Evolutionary conservation across 1,284 basidiomycete species (phyloP), one percentile per base, ranked within the genome.

Genomic region (Cutaneotrichosporon curvatum): DNA sequence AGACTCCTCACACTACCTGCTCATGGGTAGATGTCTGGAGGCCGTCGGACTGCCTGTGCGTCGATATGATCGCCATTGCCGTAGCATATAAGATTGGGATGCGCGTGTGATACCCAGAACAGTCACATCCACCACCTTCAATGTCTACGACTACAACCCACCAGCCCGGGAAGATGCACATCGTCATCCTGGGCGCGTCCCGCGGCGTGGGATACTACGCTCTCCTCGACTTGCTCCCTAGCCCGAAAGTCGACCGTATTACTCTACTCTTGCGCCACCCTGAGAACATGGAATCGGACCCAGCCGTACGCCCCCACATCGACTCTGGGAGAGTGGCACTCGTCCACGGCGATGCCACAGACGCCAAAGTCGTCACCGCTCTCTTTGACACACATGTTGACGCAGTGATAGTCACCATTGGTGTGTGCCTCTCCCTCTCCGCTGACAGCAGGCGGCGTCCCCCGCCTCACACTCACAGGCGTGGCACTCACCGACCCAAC

Each of bases 331-430:
- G 56, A 18, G 23, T 60, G 4, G 30, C 23, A 16, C 16, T 62
- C 19, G 44, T 62, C 15, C 34, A 56, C 11, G 62, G 60, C 21
- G 56, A 64, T 38, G 62, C 58, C n/a, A 61, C 55, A 9, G 33
- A 21, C 8, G 47, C 45, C 25, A 55, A 21, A 1, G 62, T 60
- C 48, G 46, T 64, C 14, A 34, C 11, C n/a, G 48, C 44, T 37
- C 39, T 56, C n/a, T 49, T 64, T n/a, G 34, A 42, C 6, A 16
- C 4, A 12, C 37, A 41, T 14, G 59, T 58, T 10, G 55, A 62
- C 38, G 30, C 57, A 3, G 49, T 64, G 5, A 35, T 64, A 16
- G 48, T 52, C 8, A 44, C 51, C 15, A 45, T 64, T n/a, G 62
- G 62, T 64, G 20, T 33, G 58, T 59, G 1, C 5, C 12, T 15